Evolutionary conservation across 2,329 filamentous ascomycete genomes (phyloP), one percentile per base, ranked within the genome.

Genomic region (Claviceps sp.): DNA sequence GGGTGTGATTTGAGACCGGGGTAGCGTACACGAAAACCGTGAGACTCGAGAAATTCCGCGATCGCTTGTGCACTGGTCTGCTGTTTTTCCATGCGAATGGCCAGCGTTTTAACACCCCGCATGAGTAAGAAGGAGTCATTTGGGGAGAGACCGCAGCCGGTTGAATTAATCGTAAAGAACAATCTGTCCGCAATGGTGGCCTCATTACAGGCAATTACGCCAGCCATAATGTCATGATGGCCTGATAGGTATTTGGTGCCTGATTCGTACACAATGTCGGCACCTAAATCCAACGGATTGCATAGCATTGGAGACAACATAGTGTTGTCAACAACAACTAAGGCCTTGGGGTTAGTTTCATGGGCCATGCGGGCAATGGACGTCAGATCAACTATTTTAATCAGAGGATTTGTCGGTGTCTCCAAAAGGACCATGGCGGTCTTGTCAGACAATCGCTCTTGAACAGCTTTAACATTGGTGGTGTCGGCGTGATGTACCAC

Each of bases 171-270:
- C 53, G 89, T 91, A 71, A 96, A 97, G 73, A 86, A 98, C 59
- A 98, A 82, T 64, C 86, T 88, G 62, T 98, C 89, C 47, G 85
- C 90, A 30, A 98, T 73, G 3, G 80, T 73, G 4, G 81, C 68
- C 63, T 95, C 85, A 66, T 97, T 97, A 67, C 90, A 82, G 22
- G 90, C 93, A 58, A 98, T 86, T 34, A 98, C 89, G 56, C 94
- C 93, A 10, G 93, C 93, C 93, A 98, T 98, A 64, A 98, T 85
- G 65, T 98, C 94, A 74, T 98, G 93, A 68, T 98, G 93, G 37
- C 93, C 93, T 1, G 90, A 97, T 5, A 98, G 77, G 64, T 98
- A 98, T 69, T 98, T 98, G 24, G 93, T 98, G 52, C 93, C 93
- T 26, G 87, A 95, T 72, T 98, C 93, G 70, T 98, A 98, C 52